Base-by-base conservation (phyloP, 2,329 filamentous ascomycete species). In the Didymella lethalis region DNA sequence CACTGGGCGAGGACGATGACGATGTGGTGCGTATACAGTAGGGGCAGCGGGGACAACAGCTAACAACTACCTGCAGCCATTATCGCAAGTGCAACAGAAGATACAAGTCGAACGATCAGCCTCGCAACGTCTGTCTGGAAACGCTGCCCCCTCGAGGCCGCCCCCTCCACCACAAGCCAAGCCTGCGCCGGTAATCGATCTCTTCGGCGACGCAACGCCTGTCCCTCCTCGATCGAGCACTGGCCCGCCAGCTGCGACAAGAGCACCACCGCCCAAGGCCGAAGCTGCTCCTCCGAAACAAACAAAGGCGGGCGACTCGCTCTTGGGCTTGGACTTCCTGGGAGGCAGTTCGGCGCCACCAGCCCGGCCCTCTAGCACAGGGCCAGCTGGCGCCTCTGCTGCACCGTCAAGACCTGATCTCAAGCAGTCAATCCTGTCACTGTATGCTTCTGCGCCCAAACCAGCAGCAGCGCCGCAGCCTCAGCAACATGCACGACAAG, bases 371-470 rank as follows among this genome's bases (percentile, higher is more conserved):
- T 87, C 91, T 6, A 97, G 92, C 79, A 92, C 92, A 20, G 86
- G 89, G 4, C 87, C 88, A 12, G 83, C 84, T 5, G 46, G 56
- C 14, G 75, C 84, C 3, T 57, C 67, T 41, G 82, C 82, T 18
- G 84, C 85, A 12, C 88, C 91, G 68, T 96, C 93, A 45, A 85
- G 95, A 62, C 93, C 94, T 2, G 95, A 99, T 74, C 82, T 99
- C 60, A 99, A 99, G 79, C 94, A 97, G 78, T 98, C 94, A 2
- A 99, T 99, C 61, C 81, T 99, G 48, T 99, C 95, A 7, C 85
- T 99, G 16, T 99, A 99, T 75, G 92, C 93, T 11, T 90, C 92
- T 7, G 87, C 87, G 5, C 90, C 93, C 1, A 90, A 92, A 72
- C 88, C 91, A n/a, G 90, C 91, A 67, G 66, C 86, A 10, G 79